A percentile compares a stretch with the other conserved stretches of the same genome.
These are phyloP conservation scores for Amorphotheca resinae DNA, from an alignment of 495 filamentous ascomycete species.

Conservation along the genomic window DNA sequence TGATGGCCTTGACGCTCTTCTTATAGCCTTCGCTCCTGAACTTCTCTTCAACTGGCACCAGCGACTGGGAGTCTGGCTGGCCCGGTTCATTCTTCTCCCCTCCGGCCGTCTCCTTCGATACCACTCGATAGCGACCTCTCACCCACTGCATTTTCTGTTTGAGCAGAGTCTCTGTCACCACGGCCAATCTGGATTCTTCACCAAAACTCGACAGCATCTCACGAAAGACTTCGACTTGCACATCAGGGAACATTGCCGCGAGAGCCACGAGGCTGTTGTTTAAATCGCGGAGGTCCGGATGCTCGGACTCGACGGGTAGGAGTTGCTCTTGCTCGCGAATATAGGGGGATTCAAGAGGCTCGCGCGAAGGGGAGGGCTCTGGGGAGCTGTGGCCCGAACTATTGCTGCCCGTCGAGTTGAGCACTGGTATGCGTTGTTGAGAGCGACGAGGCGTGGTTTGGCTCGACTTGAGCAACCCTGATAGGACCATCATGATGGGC, in stretches of 20 bases:
- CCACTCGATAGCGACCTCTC: constrained; percentile 55
- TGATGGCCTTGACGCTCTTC: constrained; percentile 46
- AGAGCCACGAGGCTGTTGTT: constrained; percentile 64
- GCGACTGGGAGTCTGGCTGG: constrained; percentile 13
- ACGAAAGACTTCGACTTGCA: constrained; percentile 83
- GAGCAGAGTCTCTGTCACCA: constrained; percentile 75
- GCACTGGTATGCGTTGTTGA: constrained; percentile 1
- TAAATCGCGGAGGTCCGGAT: constrained; percentile 51
- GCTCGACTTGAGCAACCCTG: constrained; percentile 17
- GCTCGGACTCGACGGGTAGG: constrained; percentile 28
- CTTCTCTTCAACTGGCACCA: constrained; percentile 52
- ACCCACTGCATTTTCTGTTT: constrained; percentile 66
- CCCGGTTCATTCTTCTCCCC: constrained; percentile 3
- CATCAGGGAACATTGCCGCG: constrained; percentile 69
- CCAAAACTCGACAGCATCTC: constrained; percentile 75
- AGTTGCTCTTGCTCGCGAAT: constrained; percentile 37
- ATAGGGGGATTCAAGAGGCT: constrained; percentile 22
- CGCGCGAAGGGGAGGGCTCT: constrained; percentile 5
- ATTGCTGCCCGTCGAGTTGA: constrained; percentile 1
- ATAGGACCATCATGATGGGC: constrained; percentile 20
- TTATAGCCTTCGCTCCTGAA: constrained; percentile 69
- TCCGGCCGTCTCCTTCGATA: constrained; percentile 17
- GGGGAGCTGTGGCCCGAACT: constrained; percentile 8
- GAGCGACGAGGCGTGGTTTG: constrained; percentile 10
- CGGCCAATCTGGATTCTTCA: constrained; percentile 67